These are phyloP conservation scores for Dictyostelium discoideum DNA, from an alignment of 78 protist genomes.

Conservation along the genomic window DNA sequence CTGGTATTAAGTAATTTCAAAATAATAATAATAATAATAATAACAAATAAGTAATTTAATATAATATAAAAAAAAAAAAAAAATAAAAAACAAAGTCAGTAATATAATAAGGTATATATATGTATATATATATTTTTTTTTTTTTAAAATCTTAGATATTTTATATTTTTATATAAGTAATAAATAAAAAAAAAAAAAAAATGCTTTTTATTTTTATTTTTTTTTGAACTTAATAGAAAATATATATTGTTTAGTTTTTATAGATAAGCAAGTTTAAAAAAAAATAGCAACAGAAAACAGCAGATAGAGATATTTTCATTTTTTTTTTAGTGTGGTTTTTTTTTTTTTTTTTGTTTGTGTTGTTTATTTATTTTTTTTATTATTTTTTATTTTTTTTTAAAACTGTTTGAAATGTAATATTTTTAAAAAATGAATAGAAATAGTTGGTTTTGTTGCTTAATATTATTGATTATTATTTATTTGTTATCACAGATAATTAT, in stretches of 20 bases:
- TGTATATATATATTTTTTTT: not conserved
- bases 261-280: no score
- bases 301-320: no score
- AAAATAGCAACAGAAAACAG: no score
- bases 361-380: no score
- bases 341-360: no score
- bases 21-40: not conserved
- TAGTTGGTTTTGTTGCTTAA: not conserved
- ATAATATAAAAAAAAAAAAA: not conserved
- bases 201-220: no score
- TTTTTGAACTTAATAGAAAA: no score
- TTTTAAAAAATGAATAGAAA: not conserved
- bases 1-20: slow-evolving; percentile 52
- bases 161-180: no score
- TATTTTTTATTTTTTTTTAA: no score
- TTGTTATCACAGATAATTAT: not conserved
- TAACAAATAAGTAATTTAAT: not conserved
- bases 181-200: not conserved
- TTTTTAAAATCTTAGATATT: no score
- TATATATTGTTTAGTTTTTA: no score
- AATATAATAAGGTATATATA: not conserved
- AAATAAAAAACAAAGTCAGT: not conserved
- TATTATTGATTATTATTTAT: not conserved
- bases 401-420: not conserved
- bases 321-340: not conserved